These are phyloP conservation scores for Saturnispora serradocipensis DNA, from an alignment of 805 yeast genomes.

Conservation along the genomic window DNA sequence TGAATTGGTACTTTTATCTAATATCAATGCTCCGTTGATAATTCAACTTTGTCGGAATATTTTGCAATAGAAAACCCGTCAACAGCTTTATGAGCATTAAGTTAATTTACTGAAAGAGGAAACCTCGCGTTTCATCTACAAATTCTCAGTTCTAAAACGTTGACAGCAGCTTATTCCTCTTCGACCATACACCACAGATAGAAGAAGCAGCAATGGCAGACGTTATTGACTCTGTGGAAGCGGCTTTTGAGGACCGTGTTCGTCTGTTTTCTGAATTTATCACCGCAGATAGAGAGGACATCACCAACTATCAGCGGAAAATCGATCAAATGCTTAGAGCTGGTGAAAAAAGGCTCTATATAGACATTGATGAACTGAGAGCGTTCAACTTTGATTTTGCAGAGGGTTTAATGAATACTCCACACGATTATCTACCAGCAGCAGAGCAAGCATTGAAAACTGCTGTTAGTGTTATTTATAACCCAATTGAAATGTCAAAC, in stretches of 20 bases:
- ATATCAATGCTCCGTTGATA: no score
- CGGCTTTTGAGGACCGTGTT: constrained; percentile 66
- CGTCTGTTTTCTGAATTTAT: constrained; percentile 84
- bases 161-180: neutral
- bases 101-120: constrained; percentile 1
- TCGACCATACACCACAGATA: neutral
- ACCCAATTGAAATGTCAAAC: constrained; percentile 45
- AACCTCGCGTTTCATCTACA: neutral
- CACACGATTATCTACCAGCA: constrained; percentile 83
- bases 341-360: constrained; percentile 55
- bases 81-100: neutral
- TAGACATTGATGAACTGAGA: constrained; percentile 80
- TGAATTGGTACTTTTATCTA: no score
- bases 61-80: neutral
- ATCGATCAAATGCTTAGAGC: constrained; percentile 66
- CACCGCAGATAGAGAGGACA: constrained; percentile 38
- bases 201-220: constrained; percentile 17
- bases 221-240: constrained; percentile 24
- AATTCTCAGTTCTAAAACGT: neutral
- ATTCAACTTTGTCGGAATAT: no score
- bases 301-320: constrained; percentile 54
- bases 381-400: constrained; percentile 71
- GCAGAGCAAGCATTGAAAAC: constrained; percentile 81
- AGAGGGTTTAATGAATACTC: constrained; percentile 62
- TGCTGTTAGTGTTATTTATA: constrained; percentile 63